Evolutionary conservation across 1,284 basidiomycete species (phyloP).

Genomic region (Ustilago nuda): DNA sequence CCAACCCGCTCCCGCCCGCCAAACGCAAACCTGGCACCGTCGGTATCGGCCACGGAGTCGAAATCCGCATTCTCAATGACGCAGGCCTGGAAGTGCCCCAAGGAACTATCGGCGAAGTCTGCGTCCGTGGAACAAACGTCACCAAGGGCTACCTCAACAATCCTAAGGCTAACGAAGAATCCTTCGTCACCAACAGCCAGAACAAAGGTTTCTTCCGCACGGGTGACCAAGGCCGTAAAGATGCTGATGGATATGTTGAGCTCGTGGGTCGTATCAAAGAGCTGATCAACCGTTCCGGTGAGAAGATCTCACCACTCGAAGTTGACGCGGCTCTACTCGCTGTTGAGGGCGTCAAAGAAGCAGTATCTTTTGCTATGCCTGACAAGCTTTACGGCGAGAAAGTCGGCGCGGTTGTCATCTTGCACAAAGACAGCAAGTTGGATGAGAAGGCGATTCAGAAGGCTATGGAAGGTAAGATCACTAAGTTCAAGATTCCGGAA

Average conservation of each 20-base stretch:
- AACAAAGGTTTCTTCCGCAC: constrained; percentile 73
- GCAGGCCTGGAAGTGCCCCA: constrained; percentile 68
- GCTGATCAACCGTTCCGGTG: constrained; percentile 73
- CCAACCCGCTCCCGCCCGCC: constrained; percentile 69
- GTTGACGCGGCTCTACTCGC: constrained; percentile 73
- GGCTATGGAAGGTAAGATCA: constrained; percentile 59
- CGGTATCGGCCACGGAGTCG: constrained; percentile 71
- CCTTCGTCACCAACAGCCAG: constrained; percentile 67
- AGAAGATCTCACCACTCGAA: constrained; percentile 79
- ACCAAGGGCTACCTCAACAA: constrained; percentile 72
- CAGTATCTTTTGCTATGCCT: constrained; percentile 71
- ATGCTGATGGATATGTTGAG: constrained; percentile 75
- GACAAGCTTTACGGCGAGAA: constrained; percentile 69
- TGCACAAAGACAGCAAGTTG: constrained; percentile 46
- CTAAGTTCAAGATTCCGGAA: constrained; percentile 70
- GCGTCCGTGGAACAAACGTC: constrained; percentile 72
- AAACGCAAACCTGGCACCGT: constrained; percentile 71
- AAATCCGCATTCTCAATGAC: constrained; percentile 71
- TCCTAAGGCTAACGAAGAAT: constrained; percentile 69
- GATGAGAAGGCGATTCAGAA: constrained; percentile 59
- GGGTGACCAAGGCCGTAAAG: constrained; percentile 77
- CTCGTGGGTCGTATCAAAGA: constrained; percentile 70
- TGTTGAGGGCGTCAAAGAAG: constrained; percentile 73
- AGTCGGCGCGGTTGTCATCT: constrained; percentile 69
- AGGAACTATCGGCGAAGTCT: constrained; percentile 71